These are phyloP conservation scores for Elaeagnus macrophylla DNA, from an alignment of 306 rosid species.

Conservation along the genomic window DNA sequence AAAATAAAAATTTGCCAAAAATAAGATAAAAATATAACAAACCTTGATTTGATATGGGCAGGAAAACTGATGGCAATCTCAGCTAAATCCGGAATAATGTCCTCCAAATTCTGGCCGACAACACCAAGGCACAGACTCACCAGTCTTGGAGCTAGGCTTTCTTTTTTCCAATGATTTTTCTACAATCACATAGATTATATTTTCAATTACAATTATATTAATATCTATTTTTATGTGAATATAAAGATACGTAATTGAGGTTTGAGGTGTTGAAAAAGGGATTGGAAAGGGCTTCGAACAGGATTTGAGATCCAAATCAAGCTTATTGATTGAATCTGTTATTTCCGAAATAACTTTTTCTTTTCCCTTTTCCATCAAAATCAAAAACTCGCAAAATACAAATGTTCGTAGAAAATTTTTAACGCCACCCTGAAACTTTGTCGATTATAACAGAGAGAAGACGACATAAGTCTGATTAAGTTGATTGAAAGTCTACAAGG, in stretches of 20 bases:
- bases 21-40: background rate
- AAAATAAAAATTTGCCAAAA: background rate
- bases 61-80: slow-evolving; percentile 63
- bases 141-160: slow-evolving; percentile 57
- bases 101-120: slow-evolving; percentile 77
- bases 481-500: too few species aligned
- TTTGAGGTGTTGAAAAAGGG: slow-evolving; percentile 20
- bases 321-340: slow-evolving; percentile 32
- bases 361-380: slow-evolving; percentile 59
- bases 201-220: background rate
- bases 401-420: background rate
- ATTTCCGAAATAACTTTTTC: slow-evolving; percentile 28
- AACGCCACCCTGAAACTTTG: too few species aligned
- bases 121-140: slow-evolving; percentile 69
- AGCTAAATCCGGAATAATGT: slow-evolving; percentile 56
- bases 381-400: background rate
- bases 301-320: slow-evolving; percentile 44
- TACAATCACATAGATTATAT: slow-evolving; percentile 16
- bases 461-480: too few species aligned
- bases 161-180: slow-evolving; percentile 36
- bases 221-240: background rate
- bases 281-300: slow-evolving; percentile 10
- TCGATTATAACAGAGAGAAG: too few species aligned
- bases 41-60: slow-evolving; percentile 76
- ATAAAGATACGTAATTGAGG: slow-evolving; percentile 24